Evolutionary conservation across 805 yeast species (phyloP), one percentile per base, ranked within the genome.

Genomic region (Spencermartinsiella europaea): DNA sequence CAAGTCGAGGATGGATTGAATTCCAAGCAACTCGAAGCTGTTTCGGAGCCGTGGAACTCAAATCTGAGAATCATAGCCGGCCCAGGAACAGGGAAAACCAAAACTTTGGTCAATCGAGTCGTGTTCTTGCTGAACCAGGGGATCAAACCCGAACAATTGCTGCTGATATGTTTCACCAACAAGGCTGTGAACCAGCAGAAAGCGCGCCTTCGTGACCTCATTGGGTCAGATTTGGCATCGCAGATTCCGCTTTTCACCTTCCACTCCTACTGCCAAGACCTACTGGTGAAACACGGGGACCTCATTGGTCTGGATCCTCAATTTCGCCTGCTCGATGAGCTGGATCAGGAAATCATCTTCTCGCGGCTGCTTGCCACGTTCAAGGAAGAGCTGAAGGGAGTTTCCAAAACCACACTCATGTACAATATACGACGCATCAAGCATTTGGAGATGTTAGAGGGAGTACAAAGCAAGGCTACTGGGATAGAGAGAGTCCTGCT

Each of bases 81-180:
- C 0, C 85, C 85, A 0, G 85, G 85, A 1, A 80, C 85, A 0
- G 83, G 83, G 34, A 91, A 91, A 63, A 91, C 99, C 1, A 81
- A 79, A 59, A 91, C 93, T 1, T 63, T 91, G 28, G 81, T 86
- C 0, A 74, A 88, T 2, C 70, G 96, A 38, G 93, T 90, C 7
- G 86, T 89, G 0, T 76, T 79, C 56, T 66, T 91, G 28, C 49
- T 78, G 3, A 70, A 76, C 28, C 35, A 37, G 15, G 66, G 73
- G 1, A 64, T 86, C 0, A 67, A 71, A 1, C 91, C 98, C 0
- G 70, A 72, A 25, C 67, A 75, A 40, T 74, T 93, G 16, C 74
- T 91, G 2, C 93, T 90, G 14, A 85, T 96, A 1, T 89, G 98
- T 0, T 91, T 93, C 68, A 91, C 98, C 10, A 85, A 86, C 57